Percentiles rank a stretch among this genome's conserved stretches.
Conservation (phyloP, 202 grass and related monocot genomes). For the Digitaria exilis region DNA sequence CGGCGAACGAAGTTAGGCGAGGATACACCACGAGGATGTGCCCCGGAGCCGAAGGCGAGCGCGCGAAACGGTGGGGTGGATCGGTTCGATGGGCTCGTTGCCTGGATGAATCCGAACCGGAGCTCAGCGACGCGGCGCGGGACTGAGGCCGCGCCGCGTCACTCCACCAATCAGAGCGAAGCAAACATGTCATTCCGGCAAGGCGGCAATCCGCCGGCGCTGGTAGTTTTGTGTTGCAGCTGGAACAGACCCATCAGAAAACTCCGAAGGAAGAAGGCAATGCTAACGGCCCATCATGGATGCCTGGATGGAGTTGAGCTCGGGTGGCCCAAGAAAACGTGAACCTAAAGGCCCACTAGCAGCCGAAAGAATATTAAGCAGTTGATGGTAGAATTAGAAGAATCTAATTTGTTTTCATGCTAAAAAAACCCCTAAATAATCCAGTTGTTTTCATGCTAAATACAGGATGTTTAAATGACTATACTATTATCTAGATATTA, state of each 20-base stretch:
- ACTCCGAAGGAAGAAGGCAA: too few relatives aligned
- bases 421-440: too few relatives aligned
- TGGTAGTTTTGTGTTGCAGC: not conserved
- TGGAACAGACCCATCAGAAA: not conserved
- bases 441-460: too few relatives aligned
- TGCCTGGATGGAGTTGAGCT: too few relatives aligned
- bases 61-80: not conserved
- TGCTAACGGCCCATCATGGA: not conserved
- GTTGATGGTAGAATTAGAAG: too few relatives aligned
- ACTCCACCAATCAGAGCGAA: constrained; percentile 32
- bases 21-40: not conserved
- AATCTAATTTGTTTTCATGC: too few relatives aligned
- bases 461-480: too few relatives aligned
- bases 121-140: not conserved
- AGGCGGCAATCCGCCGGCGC: not conserved
- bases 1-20: constrained; percentile 4
- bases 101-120: not conserved
- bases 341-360: too few relatives aligned
- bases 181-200: constrained; percentile 6
- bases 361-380: too few relatives aligned
- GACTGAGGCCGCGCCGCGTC: not conserved
- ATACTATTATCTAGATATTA: too few relatives aligned
- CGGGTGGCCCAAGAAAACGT: too few relatives aligned
- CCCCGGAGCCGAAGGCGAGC: not conserved
- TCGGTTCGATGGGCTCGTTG: constrained; percentile 4